phyloP scores from a whole-genome alignment of 2,329 filamentous ascomycete genomes.

The Fusarium oligoseptatum region DNA sequence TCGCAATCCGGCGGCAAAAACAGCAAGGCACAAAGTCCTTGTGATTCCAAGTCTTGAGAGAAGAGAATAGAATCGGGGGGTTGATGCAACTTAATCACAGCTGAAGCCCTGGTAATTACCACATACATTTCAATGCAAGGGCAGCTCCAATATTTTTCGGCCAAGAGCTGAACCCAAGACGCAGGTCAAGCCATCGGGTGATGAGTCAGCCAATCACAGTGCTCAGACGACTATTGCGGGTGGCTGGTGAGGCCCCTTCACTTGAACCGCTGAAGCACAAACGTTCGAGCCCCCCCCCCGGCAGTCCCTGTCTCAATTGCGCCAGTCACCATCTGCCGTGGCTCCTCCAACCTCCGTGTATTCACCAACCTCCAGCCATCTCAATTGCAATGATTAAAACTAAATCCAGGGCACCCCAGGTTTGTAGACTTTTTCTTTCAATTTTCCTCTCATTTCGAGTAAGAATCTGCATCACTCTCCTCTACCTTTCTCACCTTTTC shows the following conservation, averaged over 20 bases:
- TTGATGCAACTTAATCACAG: not conserved
- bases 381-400: slow-evolving; percentile 44
- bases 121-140: not conserved
- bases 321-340: slow-evolving; percentile 1
- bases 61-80: not conserved
- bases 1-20: slow-evolving; percentile 9
- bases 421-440: slow-evolving; percentile 7
- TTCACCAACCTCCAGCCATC: slow-evolving; percentile 44
- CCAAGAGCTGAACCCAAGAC: slow-evolving; percentile 8
- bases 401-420: slow-evolving; percentile 26
- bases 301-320: not conserved
- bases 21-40: not conserved
- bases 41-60: not conserved
- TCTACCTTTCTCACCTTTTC: not conserved
- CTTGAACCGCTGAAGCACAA: slow-evolving; percentile 9
- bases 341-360: slow-evolving; percentile 45
- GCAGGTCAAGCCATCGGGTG: slow-evolving; percentile 1
- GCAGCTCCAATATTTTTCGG: slow-evolving; percentile 4
- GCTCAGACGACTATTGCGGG: not conserved
- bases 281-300: slow-evolving; percentile 17
- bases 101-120: not conserved
- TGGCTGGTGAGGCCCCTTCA: slow-evolving; percentile 33
- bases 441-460: slow-evolving; percentile 26
- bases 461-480: slow-evolving; percentile 24
- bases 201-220: slow-evolving; percentile 21